Conservation (phyloP, 768 basidiomycete genomes). For the Exsudoporus frostii region DNA sequence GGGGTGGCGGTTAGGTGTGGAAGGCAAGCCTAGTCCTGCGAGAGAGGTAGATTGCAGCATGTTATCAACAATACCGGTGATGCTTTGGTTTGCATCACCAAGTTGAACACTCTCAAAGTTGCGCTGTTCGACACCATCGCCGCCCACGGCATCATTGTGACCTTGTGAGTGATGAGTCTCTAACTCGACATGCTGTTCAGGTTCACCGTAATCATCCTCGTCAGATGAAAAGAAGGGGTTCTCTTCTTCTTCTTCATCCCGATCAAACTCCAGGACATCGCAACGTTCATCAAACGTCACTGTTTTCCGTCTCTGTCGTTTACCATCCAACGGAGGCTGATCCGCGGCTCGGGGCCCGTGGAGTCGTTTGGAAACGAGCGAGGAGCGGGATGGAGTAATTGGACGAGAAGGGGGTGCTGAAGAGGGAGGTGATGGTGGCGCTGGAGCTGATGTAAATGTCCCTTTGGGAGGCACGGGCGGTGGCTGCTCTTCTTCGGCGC, state of each 20-base stretch:
- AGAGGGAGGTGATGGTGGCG: conserved; percentile 29
- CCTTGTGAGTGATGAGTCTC: conserved; percentile 15
- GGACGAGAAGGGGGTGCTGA: conserved; percentile 42
- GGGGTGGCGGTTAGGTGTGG: conserved; percentile 36
- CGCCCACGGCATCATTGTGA: neutral
- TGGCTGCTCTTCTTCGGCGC: conserved; percentile 28
- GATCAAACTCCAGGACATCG: conserved; percentile 79
- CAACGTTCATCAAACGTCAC: conserved; percentile 79
- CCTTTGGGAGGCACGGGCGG: conserved; percentile 29
- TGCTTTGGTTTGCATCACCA: conserved; percentile 49
- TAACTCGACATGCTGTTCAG: conserved; percentile 9
- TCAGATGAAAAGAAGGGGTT: conserved; percentile 44
- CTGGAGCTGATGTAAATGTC: neutral
- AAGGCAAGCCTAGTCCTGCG: conserved; percentile 26
- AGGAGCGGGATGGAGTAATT: conserved; percentile 48
- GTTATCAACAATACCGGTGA: conserved; percentile 69
- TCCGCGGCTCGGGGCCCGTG: conserved; percentile 70
- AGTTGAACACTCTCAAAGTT: conserved; percentile 44
- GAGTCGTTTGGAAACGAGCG: conserved; percentile 67
- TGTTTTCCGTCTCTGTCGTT: conserved; percentile 63
- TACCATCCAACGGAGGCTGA: conserved; percentile 28
- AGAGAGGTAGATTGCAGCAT: conserved; percentile 47
- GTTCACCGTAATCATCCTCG: conserved; percentile 30
- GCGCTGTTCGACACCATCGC: conserved; percentile 10
- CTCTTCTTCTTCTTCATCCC: conserved; percentile 56